Base-by-base conservation (phyloP, 2,329 filamentous ascomycete genomes). In the Corinectria fuckeliana region DNA sequence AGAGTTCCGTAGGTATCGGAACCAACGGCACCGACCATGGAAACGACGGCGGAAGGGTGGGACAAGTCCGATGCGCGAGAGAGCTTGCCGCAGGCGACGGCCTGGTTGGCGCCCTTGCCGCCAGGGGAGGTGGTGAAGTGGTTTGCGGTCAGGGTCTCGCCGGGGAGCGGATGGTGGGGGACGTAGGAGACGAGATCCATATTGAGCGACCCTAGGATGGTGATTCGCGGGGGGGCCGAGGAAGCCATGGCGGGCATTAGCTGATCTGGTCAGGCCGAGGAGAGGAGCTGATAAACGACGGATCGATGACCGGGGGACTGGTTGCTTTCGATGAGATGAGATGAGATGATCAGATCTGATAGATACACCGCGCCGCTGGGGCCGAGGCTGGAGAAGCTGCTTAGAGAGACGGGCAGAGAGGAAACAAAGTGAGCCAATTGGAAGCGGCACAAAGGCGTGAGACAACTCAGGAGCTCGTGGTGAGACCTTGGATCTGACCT, bases 61-160 rank as follows among this genome's bases (percentile, higher is more conserved):
- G 71, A 59, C 52, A 75, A 65, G 60, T 72, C 60, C 28, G 72
- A 67, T 25, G 82, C 72, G 47, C 90, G 85, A 1, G 91, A 95
- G 50, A 96, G 85, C 63, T 94, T 91, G 50, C 89, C 91, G 77
- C 90, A 93, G 21, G 93, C 92, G 56, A 97, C 91, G 60, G 93
- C 93, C 80, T 98, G 94, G 80, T 98, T 98, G 61, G 93, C 93
- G 64, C 94, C 94, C 79, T 99, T 99, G 57, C 95, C 94, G 69
- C 94, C 95, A 26, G 91, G 89, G 41, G 91, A 93, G 32, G 89
- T 92, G 72, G 84, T 84, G 78, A 96, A 96, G 18, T 87, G 88
- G 65, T 81, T 88, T 47, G 92, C 86, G 2, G 91, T 93, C 50
- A 98, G 83, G 3, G 94, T 98, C 78, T 99, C 94, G 66, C 94